Base-by-base conservation (phyloP, 345 rosid genomes). In the Stellera chamaejasme region DNA sequence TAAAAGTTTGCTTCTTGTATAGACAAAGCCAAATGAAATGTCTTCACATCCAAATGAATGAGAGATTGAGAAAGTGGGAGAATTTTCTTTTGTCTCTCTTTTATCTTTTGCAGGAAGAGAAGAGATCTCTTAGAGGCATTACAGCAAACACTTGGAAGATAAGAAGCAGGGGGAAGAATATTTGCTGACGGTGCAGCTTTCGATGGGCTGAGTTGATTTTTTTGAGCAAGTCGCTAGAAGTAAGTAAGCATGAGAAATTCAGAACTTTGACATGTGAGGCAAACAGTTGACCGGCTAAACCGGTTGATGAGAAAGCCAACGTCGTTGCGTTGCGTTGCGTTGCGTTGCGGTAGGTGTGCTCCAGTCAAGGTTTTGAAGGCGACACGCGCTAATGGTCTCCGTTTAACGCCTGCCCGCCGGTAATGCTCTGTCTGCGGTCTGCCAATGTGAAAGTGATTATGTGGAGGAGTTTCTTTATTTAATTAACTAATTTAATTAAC, bases 371-470 rank as follows among this genome's bases (percentile, higher is more conserved):
- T 27, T 43, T 43, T 28, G 59, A 7, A 12, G 36, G 36, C 48
- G 48, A 55, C 59, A 42, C 59, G 59, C 25, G 59, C 48, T 19
- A 23, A 10, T 10, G n/a, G 48, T 19, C 48, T 55, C 48, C 36
- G 25, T 42, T 42, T 47, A 43, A 41, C 48, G 48, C 15, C n/a
- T 11, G 47, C n/a, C 47, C 32, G 25, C 32, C 26, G 32, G 32
- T 52, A n/a, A 6, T 8, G 36, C 14, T 28, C 6, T 7, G 6
- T 50, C 23, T 43, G 13, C 45, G 11, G 48, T 45, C n/a, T 11
- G 48, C n/a, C 13, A 45, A 45, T 45, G 48, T 45, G 39, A 32
- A 32, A 32, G 9, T 19, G 23, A 19, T 19, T 19, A 19, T 19
- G n/a, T n/a, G n/a, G n/a, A n/a, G n/a, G n/a, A n/a, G n/a, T n/a